Evolutionary conservation across 768 basidiomycete species (phyloP), one percentile per base, ranked within the genome.

Genomic region (Astraeus odoratus): DNA sequence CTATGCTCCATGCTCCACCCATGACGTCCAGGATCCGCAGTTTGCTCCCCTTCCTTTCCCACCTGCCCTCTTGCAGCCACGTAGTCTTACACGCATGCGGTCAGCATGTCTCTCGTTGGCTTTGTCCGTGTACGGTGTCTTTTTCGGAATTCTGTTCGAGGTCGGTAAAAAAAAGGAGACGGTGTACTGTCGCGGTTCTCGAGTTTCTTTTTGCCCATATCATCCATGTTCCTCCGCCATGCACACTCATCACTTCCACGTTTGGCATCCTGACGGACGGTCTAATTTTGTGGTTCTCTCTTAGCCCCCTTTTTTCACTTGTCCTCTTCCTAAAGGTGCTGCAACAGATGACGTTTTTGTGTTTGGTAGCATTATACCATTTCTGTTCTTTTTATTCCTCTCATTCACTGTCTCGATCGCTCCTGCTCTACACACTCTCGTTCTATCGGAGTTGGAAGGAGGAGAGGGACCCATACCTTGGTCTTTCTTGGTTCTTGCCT

Each of bases 171-270:
- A n/a, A n/a, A n/a, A n/a, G n/a, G n/a, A n/a, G n/a, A n/a, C n/a
- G n/a, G 55, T 51, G 53, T 55, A 51, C 53, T 58, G 55, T 55
- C 30, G 10, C 30, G 4, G 12, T 31, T 31, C 5, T 31, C 30
- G 10, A 31, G 30, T 12, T 5, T 31, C 10, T 31, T 31, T 31
- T 12, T 5, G n/a, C n/a, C 10, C 10, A 13, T 5, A 10, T n/a
- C 30, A 5, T n/a, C 10, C 30, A 31, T 31, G 4, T n/a, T 13
- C 10, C 12, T 31, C n/a, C 30, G n/a, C 30, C 30, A 31, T 31
- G 12, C 30, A 10, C 27, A 6, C 12, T 12, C 27, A 7, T 29
- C 27, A 29, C 7, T 12, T 12, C n/a, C 30, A 5, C 4, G 4
- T n/a, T 31, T 31, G 10, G 5, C 30, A 31, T 31, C 30, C 12